Percentiles rank a stretch among this genome's conserved stretches.
Conservation (phyloP, 2,329 filamentous ascomycete species). For the Cytospora piceae region DNA sequence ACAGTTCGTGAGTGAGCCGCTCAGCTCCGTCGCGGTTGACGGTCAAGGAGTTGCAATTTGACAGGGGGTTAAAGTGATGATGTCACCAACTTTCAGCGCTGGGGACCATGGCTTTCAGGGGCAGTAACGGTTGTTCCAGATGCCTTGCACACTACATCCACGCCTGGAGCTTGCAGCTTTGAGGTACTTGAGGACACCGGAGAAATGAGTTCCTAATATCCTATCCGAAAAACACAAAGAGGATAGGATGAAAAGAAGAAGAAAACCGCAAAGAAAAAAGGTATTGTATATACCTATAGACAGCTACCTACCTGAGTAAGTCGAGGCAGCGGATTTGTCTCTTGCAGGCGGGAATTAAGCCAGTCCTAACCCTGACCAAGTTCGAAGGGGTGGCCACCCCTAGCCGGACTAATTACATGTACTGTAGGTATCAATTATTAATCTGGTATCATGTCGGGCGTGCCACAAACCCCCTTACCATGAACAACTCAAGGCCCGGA, state of each 20-base stretch:
- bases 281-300: background rate
- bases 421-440: too few species aligned
- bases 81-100: conserved; percentile 24
- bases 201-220: too few species aligned
- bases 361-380: too few species aligned
- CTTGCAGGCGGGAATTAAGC: too few species aligned
- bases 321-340: background rate
- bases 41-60: background rate
- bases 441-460: too few species aligned
- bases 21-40: background rate
- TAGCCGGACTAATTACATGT: too few species aligned
- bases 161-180: background rate
- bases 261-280: too few species aligned
- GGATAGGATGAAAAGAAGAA: too few species aligned
- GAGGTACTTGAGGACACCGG: background rate
- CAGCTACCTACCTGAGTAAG: background rate
- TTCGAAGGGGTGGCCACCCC: too few species aligned
- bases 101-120: conserved; percentile 12
- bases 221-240: too few species aligned
- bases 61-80: conserved; percentile 25
- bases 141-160: background rate
- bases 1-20: background rate
- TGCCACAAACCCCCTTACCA: too few species aligned
- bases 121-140: conserved; percentile 2
- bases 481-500: too few species aligned